Evolutionary conservation across 1,284 basidiomycete genomes (phyloP), one percentile per base, ranked within the genome.

Genomic region (Moesziomyces sp.): DNA sequence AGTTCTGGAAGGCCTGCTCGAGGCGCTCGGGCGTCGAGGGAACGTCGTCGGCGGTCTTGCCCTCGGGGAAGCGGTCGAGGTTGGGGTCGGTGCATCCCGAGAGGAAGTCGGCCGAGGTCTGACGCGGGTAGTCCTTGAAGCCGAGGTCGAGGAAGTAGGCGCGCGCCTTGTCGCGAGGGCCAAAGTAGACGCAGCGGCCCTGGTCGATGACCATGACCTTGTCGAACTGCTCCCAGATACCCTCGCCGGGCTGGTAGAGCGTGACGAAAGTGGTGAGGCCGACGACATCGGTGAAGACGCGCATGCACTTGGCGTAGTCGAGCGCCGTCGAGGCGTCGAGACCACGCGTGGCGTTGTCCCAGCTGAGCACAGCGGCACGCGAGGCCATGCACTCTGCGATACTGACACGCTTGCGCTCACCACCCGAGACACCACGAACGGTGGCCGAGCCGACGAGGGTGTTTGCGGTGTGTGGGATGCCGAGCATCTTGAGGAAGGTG

Each of bases 161-260:
- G 52, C 92, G 90, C 16, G 93, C 93, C 58, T 90, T 88, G 85
- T 84, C 84, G 1, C 89, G 88, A 8, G 89, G 88, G 6, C 93
- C 93, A 81, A 90, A 93, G 87, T 90, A 95, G 43, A 93, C 91
- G 81, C 93, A 90, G 23, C 66, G 90, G 11, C 93, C 93, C 83
- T 92, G 87, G 84, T 93, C 90, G 54, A 96, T 86, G 23, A 96
- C 88, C 68, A 79, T 70, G 26, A 77, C 52, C 52, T 70, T 70
- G 68, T 77, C 75, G 40, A 74, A 77, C 24, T 71, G 72, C 47
- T 89, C 85, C 81, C 86, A 87, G 3, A 87, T 86, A 16, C 85
- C 82, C 91, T 92, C 76, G 89, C 90, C 21, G 3, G 86, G 85
- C 79, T 88, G 88, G 83, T 89, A 89, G 48, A 89, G 83, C 3